Base-by-base conservation (phyloP, 2,329 filamentous ascomycete species). In the Sporothrix curviconia region DNA sequence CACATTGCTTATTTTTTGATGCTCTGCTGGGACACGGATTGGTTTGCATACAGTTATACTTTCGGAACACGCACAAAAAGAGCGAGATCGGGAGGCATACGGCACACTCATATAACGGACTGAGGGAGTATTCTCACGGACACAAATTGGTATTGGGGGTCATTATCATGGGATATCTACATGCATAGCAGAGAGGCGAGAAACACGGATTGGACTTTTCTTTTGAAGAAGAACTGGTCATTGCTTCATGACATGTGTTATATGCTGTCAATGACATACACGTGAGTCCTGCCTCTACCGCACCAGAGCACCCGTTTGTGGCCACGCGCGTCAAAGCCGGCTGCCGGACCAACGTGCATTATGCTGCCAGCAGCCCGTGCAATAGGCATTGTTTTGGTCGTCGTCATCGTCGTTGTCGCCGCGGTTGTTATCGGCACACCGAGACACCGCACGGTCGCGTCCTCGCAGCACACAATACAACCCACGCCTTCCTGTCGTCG, bases 381-480 rank as follows among this genome's bases (percentile, higher is more conserved):
- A 95, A 68, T 92, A 95, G 40, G 90, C 74, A 25, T 58, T 60
- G 55, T 56, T 56, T n/a, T 55, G 36, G 37, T 25, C 17, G 9
- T 30, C 24, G 2, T 34, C 36, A 28, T 25, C 17, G 9, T 30
- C 24, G 2, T 34, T 28, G 9, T 17, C 37, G 15, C 19, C 44
- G n/a, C 40, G 22, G n/a, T 14, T 7, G 62, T 92, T 84, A 28
- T 72, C 71, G 36, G 84, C 83, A 65, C 90, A 95, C 86, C 89
- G 0, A 84, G 67, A 67, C 90, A 95, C 58, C 78, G 78, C 28
- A 94, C 72, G 3, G 83, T 84, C 0, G 86, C 89, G 66, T 94
- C 87, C 59, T 90, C 88, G 47, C 87, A 83, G 67, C 90, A 95
- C 9, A 94, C 90, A 32, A 85, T 81, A 68, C 90, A 95, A n/a